These are phyloP conservation scores for Penicillium daleae DNA, from an alignment of 495 filamentous ascomycete species.

Conservation along the genomic window DNA sequence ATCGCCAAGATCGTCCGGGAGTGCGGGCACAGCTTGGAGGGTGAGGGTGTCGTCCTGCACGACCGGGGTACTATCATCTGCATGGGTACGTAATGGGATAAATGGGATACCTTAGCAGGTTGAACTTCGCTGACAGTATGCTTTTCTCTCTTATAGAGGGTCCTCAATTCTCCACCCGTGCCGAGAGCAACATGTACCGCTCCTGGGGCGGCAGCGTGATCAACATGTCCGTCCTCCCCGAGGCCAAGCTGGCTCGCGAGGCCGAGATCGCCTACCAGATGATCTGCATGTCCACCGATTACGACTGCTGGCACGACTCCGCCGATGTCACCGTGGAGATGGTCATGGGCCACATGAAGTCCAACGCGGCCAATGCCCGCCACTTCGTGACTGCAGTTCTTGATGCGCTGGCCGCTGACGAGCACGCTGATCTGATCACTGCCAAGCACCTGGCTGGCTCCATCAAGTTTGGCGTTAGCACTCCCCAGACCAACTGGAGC, in stretches of 20 bases:
- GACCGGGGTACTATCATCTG: constrained; percentile 80
- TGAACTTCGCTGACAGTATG: constrained; percentile 10
- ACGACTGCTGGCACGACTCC: constrained; percentile 89
- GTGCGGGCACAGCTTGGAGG: constrained; percentile 76
- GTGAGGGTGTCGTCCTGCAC: constrained; percentile 78
- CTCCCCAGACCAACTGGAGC: constrained; percentile 63
- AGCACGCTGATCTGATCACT: constrained; percentile 72
- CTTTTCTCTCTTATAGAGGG: constrained; percentile 62
- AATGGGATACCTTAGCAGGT: background rate
- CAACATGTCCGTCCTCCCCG: constrained; percentile 97
- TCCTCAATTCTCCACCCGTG: constrained; percentile 95
- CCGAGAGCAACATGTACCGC: constrained; percentile 93
- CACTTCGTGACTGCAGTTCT: constrained; percentile 84
- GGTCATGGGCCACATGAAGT: constrained; percentile 96
- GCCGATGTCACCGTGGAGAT: constrained; percentile 90
- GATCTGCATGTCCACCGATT: constrained; percentile 99
- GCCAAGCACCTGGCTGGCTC: constrained; percentile 63
- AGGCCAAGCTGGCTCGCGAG: constrained; percentile 93
- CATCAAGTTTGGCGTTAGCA: constrained; percentile 69
- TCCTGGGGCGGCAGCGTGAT: constrained; percentile 88
- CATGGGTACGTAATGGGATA: constrained; percentile 79
- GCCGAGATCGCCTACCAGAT: constrained; percentile 96
- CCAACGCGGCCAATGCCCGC: constrained; percentile 85
- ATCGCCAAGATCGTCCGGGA: constrained; percentile 69
- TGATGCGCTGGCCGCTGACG: constrained; percentile 76